These are phyloP conservation scores for Mucor irregularis DNA, from an alignment of 371 early-diverging fungal genomes.

Conservation along the genomic window DNA sequence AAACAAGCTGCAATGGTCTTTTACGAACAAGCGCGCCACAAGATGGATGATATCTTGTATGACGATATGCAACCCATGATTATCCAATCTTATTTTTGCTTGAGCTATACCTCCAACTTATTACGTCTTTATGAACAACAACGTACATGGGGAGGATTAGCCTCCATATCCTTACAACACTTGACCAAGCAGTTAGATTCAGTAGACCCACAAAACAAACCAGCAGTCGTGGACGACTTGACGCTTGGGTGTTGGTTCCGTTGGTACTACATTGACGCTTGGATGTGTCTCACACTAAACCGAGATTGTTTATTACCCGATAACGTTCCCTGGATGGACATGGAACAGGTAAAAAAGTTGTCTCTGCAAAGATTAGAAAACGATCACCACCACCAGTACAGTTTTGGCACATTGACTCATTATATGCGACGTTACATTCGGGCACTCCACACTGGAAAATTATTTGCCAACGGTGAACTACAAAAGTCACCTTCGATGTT, in stretches of 20 bases:
- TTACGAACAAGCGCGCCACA: slow-evolving; percentile 30
- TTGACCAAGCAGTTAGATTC: too few species aligned
- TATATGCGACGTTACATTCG: slow-evolving; percentile 47
- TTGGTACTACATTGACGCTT: slow-evolving; percentile 53
- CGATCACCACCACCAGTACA: slow-evolving; percentile 8
- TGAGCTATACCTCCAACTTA: slow-evolving; percentile 33
- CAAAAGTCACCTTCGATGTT: slow-evolving; percentile 20
- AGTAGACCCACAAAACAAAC: too few species aligned
- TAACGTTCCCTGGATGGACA: slow-evolving; percentile 18
- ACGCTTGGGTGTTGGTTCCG: slow-evolving; percentile 28
- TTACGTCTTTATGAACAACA: slow-evolving; percentile 34
- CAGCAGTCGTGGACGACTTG: slow-evolving; percentile 1
- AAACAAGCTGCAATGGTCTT: slow-evolving; percentile 28
- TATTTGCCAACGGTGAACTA: slow-evolving; percentile 16
- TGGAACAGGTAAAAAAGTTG: not conserved
- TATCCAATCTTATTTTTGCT: slow-evolving; percentile 30
- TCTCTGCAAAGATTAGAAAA: not conserved
- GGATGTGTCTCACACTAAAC: slow-evolving; percentile 43
- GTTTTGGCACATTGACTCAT: slow-evolving; percentile 30
- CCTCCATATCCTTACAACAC: slow-evolving; percentile 30
- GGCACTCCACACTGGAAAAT: slow-evolving; percentile 22
- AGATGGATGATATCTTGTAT: slow-evolving; percentile 26
- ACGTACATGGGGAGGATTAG: slow-evolving; percentile 29
- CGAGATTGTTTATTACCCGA: slow-evolving; percentile 40
- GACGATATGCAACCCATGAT: slow-evolving; percentile 26